phyloP scores from a whole-genome alignment of 139 green algal genomes.

The Micractinium conductrix region DNA sequence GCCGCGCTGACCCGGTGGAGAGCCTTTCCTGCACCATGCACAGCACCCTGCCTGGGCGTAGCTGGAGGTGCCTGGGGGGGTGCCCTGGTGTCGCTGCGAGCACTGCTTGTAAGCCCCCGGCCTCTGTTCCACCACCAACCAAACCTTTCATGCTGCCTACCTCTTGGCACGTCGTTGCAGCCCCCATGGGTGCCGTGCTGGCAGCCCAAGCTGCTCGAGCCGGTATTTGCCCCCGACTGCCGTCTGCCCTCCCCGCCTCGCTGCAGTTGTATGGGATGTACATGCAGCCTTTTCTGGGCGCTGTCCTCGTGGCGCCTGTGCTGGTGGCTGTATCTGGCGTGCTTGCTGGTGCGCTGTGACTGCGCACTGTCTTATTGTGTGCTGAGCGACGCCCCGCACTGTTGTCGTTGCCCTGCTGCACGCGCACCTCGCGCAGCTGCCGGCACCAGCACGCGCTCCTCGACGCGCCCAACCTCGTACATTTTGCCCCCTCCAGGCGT shows the following conservation, averaged over 20 bases:
- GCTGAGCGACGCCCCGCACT: too few relatives aligned
- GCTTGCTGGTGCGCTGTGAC: too few relatives aligned
- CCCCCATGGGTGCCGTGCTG: too few relatives aligned
- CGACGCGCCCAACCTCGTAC: not conserved
- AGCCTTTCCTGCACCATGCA: not conserved
- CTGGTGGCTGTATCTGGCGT: not conserved
- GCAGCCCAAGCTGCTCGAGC: too few relatives aligned
- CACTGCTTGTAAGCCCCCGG: not conserved
- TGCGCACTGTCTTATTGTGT: too few relatives aligned
- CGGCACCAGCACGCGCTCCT: too few relatives aligned
- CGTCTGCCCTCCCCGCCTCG: not conserved
- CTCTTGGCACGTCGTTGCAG: not conserved
- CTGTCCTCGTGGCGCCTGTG: not conserved
- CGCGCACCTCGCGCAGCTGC: not conserved
- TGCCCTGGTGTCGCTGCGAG: not conserved
- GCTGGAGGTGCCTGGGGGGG: too few relatives aligned
- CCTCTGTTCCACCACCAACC: not conserved
- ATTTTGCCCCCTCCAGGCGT: not conserved
- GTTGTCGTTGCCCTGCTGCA: not conserved
- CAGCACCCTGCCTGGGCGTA: too few relatives aligned
- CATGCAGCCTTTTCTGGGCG: not conserved
- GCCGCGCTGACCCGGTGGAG: not conserved
- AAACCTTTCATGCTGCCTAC: not conserved
- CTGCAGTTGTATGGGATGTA: constrained; percentile 1
- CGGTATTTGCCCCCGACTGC: not conserved